These are phyloP conservation scores for Saccharomycopsis microspora DNA, from an alignment of 805 yeast species.

Conservation along the genomic window DNA sequence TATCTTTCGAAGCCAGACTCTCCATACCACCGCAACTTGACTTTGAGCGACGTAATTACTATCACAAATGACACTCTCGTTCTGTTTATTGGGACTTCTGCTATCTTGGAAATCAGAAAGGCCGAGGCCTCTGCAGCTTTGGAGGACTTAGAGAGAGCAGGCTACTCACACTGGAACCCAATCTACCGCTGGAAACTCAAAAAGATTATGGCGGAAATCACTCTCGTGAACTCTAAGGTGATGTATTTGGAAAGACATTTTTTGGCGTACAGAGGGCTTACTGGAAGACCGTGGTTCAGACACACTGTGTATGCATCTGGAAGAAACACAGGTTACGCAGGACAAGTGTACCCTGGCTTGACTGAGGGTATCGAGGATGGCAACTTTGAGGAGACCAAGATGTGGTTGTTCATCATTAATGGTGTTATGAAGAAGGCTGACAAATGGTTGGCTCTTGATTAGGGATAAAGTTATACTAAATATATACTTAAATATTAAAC, in stretches of 20 bases:
- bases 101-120: neutral
- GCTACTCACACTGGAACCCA: constrained; percentile 4
- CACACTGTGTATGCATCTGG: constrained; percentile 44
- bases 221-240: constrained; percentile 25
- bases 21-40: neutral
- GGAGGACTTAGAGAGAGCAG: neutral
- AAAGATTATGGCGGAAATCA: neutral
- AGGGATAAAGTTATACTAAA: neutral
- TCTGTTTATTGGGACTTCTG: neutral
- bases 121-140: neutral
- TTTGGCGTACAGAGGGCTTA: constrained; percentile 33
- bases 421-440: neutral
- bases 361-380: constrained; percentile 41
- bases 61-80: neutral
- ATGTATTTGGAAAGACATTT: constrained; percentile 34
- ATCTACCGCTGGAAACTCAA: neutral
- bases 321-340: constrained; percentile 44
- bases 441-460: constrained; percentile 13
- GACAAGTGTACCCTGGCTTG: constrained; percentile 41
- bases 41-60: neutral
- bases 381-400: constrained; percentile 25
- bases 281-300: constrained; percentile 40
- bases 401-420: constrained; percentile 21
- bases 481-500: neutral
- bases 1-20: neutral